Evolutionary conservation across 306 rosid genomes (phyloP), one percentile per base, ranked within the genome.

Genomic region (Rosa chinensis): DNA sequence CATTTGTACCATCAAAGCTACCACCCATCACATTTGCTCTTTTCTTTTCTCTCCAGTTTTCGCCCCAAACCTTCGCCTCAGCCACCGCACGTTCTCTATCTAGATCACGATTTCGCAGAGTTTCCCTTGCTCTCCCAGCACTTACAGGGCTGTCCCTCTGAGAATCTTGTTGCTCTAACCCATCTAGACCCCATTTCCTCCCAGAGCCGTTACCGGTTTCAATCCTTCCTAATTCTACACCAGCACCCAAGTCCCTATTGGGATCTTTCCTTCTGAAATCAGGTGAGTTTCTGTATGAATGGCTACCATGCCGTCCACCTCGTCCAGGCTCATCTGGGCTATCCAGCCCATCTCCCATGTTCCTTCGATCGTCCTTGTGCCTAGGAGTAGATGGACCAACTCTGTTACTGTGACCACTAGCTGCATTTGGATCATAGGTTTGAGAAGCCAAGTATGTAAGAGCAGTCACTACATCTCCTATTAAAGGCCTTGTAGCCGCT

Each of bases 51-150:
- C 98, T 90, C 97, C 97, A 96, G 78, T 96, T 96, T 86, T 96
- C 98, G 0, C 97, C 98, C 98, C 99, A 95, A 50, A 92, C 94
- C 89, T 89, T 95, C 0, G 98, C 97, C 79, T 92, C 99, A 8
- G 99, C 99, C 37, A 96, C 99, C 0, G 93, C 98, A 6, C 98
- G 96, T 71, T 96, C 99, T 84, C 99, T 78, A 70, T 96, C 97
- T 40, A 96, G 81, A 87, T 96, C 97, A 1, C 97, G 99, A 86
- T 90, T 93, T 87, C 97, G 89, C 1, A 87, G 90, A 43, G 89
- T 89, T 79, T 92, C 99, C 74, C 97, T 87, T 28, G 83, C 87
- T 87, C 93, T 90, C 84, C 91, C 99, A 18, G 92, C 86, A 86
- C 84, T 88, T 78, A 82, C 85, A 58, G 99, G 99, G 87, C 98